These are phyloP conservation scores for Serendipita vermifera DNA, from an alignment of 768 basidiomycete species.

Conservation along the genomic window DNA sequence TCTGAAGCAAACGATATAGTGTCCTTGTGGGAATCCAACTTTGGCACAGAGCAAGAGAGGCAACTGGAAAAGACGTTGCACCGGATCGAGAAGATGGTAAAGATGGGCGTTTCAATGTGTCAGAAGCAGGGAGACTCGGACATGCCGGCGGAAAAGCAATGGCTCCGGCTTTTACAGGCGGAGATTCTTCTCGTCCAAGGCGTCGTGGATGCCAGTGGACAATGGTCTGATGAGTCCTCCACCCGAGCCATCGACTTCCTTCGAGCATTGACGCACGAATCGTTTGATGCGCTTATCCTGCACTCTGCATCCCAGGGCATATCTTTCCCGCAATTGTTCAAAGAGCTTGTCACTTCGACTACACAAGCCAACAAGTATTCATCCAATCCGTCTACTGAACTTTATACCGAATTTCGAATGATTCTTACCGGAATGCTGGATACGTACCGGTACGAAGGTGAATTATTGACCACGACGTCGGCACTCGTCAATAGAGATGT, in stretches of 20 bases:
- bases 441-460: conserved; percentile 83
- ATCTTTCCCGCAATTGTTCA: conserved; percentile 88
- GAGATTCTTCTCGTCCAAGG: conserved; percentile 71
- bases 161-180: conserved; percentile 74
- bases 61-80: conserved; percentile 30
- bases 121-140: conserved; percentile 25
- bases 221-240: conserved; percentile 17
- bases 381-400: conserved; percentile 38
- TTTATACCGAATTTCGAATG: conserved; percentile 81
- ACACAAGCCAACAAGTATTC: conserved; percentile 25
- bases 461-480: conserved; percentile 75
- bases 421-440: conserved; percentile 94
- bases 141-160: conserved; percentile 63
- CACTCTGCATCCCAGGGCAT: conserved; percentile 63
- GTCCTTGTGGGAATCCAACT: neutral
- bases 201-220: conserved; percentile 32
- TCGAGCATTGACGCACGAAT: conserved; percentile 67
- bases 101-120: conserved; percentile 55
- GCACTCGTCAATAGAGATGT: conserved; percentile 71
- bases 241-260: conserved; percentile 36
- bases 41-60: conserved; percentile 13
- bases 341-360: conserved; percentile 70
- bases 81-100: conserved; percentile 45
- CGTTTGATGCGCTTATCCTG: conserved; percentile 75
- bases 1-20: conserved; percentile 14